These are phyloP conservation scores for Fraxinus sp. DNA, from an alignment of 305 asterid genomes.

Conservation along the genomic window DNA sequence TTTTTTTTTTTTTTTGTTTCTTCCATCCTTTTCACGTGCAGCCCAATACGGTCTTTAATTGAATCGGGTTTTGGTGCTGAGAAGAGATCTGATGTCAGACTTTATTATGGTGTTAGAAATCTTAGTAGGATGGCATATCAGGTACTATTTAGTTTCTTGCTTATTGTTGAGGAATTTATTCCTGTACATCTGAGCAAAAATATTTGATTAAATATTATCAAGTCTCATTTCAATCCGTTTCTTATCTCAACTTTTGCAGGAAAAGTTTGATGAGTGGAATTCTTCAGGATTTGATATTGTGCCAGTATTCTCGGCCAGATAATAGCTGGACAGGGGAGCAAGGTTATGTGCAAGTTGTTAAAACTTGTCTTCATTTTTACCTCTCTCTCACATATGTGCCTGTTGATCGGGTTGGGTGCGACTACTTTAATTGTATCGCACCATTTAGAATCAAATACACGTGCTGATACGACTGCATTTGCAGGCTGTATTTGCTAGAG, in stretches of 20 bases:
- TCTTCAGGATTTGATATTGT: constrained; percentile 70
- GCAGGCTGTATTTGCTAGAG: constrained; percentile 83
- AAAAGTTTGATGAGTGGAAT: constrained; percentile 77
- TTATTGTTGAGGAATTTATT: background rate
- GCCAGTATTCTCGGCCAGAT: constrained; percentile 80
- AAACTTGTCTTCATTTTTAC: background rate
- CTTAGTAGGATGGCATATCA: constrained; percentile 85
- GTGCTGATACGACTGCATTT: constrained; percentile 25
- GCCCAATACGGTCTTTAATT: constrained; percentile 82
- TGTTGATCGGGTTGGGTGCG: background rate
- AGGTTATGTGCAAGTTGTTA: constrained; percentile 73
- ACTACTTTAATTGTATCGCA: constrained; percentile 2
- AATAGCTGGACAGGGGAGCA: constrained; percentile 69
- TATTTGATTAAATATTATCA: background rate
- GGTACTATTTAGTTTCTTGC: constrained; percentile 36
- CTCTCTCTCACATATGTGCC: background rate
- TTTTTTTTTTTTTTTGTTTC: constrained; percentile 2
- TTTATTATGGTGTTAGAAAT: constrained; percentile 86
- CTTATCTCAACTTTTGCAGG: constrained; percentile 35
- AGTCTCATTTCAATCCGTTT: background rate
- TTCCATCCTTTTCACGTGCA: constrained; percentile 31
- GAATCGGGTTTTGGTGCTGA: constrained; percentile 79
- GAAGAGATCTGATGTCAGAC: constrained; percentile 74
- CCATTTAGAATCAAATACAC: background rate
- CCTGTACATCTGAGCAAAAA: background rate